Conservation (phyloP, 345 rosid genomes). For the Zanthoxylum bungeanum region DNA sequence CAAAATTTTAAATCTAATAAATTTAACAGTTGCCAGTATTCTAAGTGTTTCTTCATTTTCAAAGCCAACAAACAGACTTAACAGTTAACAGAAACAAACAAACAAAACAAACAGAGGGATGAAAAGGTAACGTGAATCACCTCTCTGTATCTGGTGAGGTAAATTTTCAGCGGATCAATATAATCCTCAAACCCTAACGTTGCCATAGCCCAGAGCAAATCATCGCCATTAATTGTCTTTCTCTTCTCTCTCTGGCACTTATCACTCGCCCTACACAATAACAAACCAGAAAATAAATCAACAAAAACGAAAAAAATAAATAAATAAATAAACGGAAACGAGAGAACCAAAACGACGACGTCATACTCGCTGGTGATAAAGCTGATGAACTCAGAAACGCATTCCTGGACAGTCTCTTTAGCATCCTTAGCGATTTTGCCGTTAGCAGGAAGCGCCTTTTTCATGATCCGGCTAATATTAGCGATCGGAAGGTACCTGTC, state of each 20-base stretch:
- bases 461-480: conserved; percentile 92
- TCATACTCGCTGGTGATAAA: conserved; percentile 96
- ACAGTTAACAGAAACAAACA: not conserved
- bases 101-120: not conserved
- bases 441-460: conserved; percentile 83
- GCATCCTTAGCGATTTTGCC: conserved; percentile 97
- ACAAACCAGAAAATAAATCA: not conserved
- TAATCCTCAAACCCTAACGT: conserved; percentile 97
- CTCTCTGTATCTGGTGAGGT: conserved; percentile 82
- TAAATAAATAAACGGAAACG: not conserved
- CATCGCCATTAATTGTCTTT: conserved; percentile 95
- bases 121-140: conserved; percentile 18
- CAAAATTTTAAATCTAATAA: not conserved
- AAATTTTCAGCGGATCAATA: conserved; percentile 82
- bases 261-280: conserved; percentile 76
- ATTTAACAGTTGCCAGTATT: not conserved
- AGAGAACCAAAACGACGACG: not conserved
- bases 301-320: not conserved
- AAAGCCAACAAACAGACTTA: not conserved
- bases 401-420: conserved; percentile 95
- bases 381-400: conserved; percentile 95
- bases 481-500: conserved; percentile 94
- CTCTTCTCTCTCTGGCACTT: conserved; percentile 98
- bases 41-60: not conserved
- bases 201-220: conserved; percentile 96